Evolutionary conservation across 176 grass and related monocot species (phyloP), one percentile per base, ranked within the genome.

Genomic region (Zea luxurians): DNA sequence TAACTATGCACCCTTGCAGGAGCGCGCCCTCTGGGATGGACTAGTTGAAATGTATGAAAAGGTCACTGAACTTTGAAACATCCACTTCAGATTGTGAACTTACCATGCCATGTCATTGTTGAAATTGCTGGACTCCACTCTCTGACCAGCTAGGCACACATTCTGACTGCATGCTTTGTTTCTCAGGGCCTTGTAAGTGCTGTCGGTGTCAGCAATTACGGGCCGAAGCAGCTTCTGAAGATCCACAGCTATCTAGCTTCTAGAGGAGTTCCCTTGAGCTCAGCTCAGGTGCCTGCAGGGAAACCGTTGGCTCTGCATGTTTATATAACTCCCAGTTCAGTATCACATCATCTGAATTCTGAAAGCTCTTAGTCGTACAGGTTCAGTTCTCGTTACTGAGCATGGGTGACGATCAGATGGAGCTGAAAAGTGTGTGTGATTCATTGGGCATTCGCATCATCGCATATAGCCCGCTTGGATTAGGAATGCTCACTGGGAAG

Each of bases 1-100:
- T 72, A 98, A 98, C 80, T 98, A 98, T 90, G 95, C 95, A 35
- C 95, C 95, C 66, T 70, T 94, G 47, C 91, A 94, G 73, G 95
- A 98, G 81, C 77, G 82, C 8, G 88, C 89, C 78, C 91, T 98
- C 27, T 98, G 95, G 95, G 85, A 92, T 62, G 92, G 95, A 34
- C 78, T 94, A 35, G 89, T 90, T 81, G 87, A 91, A 82, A 98
- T 98, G 91, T 92, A 92, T 85, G 95, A 98, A 58, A 84, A 94
- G 95, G 95, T 98, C 71, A 75, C 62, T 71, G 66, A 71, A 76
- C 66, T 73, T 83, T 4, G 74, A 79, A 83, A 67, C 53, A 86
- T 53, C 71, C 4, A 65, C 12, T 21, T 50, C 16, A 37, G 38
- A 21, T 61, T 84, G 20, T 78, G 1, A 34, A 44, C 7, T 54